A percentile compares a stretch with the other conserved stretches of the same genome.
Conservation (phyloP, 768 basidiomycete genomes). For the Phanerochaete carnosa region DNA sequence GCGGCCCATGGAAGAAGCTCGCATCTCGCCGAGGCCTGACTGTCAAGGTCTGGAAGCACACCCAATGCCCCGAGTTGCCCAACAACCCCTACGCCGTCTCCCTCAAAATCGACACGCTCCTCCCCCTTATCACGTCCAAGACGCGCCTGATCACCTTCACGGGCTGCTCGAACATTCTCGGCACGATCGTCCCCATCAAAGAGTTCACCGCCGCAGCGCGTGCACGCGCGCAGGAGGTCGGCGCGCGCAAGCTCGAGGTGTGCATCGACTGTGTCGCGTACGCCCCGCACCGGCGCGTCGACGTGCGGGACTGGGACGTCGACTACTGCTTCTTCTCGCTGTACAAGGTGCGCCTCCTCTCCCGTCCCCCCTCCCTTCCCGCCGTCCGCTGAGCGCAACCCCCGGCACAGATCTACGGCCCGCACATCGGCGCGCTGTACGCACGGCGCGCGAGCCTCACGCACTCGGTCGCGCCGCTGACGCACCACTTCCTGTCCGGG, state of each 20-base stretch:
- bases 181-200: slow-evolving; percentile 60
- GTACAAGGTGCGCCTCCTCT: slow-evolving; percentile 58
- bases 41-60: slow-evolving; percentile 58
- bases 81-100: slow-evolving; percentile 66
- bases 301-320: slow-evolving; percentile 75
- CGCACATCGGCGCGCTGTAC: slow-evolving; percentile 68
- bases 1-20: slow-evolving; percentile 73
- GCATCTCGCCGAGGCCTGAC: slow-evolving; percentile 52
- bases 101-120: slow-evolving; percentile 50
- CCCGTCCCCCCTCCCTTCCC: not conserved
- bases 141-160: slow-evolving; percentile 75
- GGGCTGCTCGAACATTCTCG: slow-evolving; percentile 75
- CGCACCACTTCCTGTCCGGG: slow-evolving; percentile 65
- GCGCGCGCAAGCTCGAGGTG: slow-evolving; percentile 60
- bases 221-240: slow-evolving; percentile 45
- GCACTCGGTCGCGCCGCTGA: slow-evolving; percentile 52
- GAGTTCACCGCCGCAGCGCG: slow-evolving; percentile 51
- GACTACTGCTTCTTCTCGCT: slow-evolving; percentile 71
- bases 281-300: slow-evolving; percentile 67
- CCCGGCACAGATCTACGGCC: slow-evolving; percentile 62
- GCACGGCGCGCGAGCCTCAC: slow-evolving; percentile 47
- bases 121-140: slow-evolving; percentile 57
- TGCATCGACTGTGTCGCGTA: slow-evolving; percentile 78
- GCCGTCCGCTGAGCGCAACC: not conserved
- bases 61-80: slow-evolving; percentile 30